Evolutionary conservation across 2,329 filamentous ascomycete genomes (phyloP), one percentile per base, ranked within the genome.

Genomic region (Pseudocercospora pini-densiflorae): DNA sequence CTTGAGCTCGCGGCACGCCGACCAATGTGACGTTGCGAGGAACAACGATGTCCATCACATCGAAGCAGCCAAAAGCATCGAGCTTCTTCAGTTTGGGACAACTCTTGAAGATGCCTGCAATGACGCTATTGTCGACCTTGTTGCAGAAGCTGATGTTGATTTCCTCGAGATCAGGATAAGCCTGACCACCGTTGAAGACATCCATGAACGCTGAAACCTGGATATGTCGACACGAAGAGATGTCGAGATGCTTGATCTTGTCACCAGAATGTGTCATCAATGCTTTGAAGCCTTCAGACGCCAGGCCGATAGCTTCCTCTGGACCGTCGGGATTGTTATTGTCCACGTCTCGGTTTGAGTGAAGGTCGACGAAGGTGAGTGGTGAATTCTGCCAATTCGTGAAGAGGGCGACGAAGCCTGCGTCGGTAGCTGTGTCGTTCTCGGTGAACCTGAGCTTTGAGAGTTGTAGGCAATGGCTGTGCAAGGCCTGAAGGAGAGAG

Each of bases 151-250:
- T 84, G 27, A 88, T 81, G 5, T 88, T 93, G 51, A 97, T 81
- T 64, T 90, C 86, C 67, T 83, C 81, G 36, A 98, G 83, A 10
- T 88, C 82, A 0, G 90, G 88, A 71, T 96, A 97, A 53, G 85
- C 86, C 24, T 83, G 84, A 8, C 81, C 79, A 5, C 82, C 80
- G 61, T 85, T 82, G 74, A 98, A 97, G 0, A 91, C 89, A 9
- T 89, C 85, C 68, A 92, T 88, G 66, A 97, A 93, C 0, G 92
- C 88, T 16, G 86, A 81, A 36, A 86, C 83, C 1, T 88, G 86
- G 69, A 98, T 94, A 77, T 97, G 91, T 2, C 94, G 90, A 75
- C 93, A 97, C 0, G 90, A 92, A 14, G 92, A 87, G n/a, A 97
- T 83, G 74, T 96, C 92, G 36, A 98, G 82, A 47, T 86, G 82